Evolutionary conservation across 1,284 basidiomycete species (phyloP).

Genomic region (Coniferiporia weirii): DNA sequence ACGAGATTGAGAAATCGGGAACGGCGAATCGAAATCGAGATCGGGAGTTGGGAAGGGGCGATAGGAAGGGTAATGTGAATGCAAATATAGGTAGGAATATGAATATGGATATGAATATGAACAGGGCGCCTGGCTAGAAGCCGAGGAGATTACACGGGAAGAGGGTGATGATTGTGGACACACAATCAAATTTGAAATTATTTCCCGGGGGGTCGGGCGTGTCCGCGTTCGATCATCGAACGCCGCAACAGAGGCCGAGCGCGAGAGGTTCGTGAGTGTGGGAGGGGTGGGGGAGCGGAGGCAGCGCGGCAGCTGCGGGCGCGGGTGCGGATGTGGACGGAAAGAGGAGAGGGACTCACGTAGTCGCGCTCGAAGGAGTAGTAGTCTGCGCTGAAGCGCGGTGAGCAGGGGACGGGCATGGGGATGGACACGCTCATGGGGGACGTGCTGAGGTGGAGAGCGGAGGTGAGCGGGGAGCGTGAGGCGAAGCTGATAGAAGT

Average conservation of each 20-base stretch:
- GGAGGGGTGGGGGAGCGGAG: too few species aligned
- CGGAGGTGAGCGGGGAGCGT: slow-evolving; percentile 13
- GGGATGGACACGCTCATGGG: neutral
- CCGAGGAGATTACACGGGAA: too few species aligned
- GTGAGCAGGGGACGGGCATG: slow-evolving; percentile 7
- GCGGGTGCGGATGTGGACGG: neutral
- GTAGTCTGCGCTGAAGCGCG: slow-evolving; percentile 9
- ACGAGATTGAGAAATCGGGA: too few species aligned
- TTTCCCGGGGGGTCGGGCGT: too few species aligned
- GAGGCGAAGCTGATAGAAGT: slow-evolving; percentile 14
- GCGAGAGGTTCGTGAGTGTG: too few species aligned
- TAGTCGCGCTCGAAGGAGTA: slow-evolving; percentile 14
- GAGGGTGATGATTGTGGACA: too few species aligned
- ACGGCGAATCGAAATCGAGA: neutral
- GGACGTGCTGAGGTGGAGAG: slow-evolving; percentile 13
- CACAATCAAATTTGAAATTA: too few species aligned
- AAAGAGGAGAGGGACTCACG: slow-evolving; percentile 11
- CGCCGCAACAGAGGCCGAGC: neutral
- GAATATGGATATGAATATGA: too few species aligned
- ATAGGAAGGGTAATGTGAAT: neutral
- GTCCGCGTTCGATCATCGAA: too few species aligned
- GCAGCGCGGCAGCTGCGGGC: too few species aligned
- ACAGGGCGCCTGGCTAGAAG: too few species aligned
- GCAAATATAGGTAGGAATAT: too few species aligned
- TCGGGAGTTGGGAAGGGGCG: neutral